Evolutionary conservation across 2,329 filamentous ascomycete genomes (phyloP).

Genomic region (Ophiocordyceps sinensis): DNA sequence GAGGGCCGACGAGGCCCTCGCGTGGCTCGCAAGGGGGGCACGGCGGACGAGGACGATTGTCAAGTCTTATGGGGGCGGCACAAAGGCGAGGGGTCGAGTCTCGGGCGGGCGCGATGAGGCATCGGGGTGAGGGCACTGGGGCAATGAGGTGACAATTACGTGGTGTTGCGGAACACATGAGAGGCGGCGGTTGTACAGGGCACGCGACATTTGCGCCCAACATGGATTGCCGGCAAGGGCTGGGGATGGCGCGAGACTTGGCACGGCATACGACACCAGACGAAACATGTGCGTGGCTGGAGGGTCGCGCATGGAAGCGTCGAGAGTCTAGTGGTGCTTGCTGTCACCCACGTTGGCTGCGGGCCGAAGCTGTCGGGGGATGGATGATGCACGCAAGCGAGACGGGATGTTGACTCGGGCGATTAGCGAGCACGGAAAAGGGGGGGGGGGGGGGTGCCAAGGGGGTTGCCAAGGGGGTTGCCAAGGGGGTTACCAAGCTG

Average conservation of each 20-base stretch:
- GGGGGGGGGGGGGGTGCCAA: not conserved
- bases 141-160: not conserved
- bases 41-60: not conserved
- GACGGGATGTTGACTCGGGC: slow-evolving; percentile 2
- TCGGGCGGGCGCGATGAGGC: not conserved
- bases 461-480: not conserved
- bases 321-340: not conserved
- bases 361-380: not conserved
- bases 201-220: not conserved
- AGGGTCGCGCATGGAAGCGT: not conserved
- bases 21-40: not conserved
- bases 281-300: slow-evolving; percentile 1
- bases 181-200: not conserved
- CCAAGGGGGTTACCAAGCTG: not conserved
- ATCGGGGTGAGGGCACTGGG: not conserved
- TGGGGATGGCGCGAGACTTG: not conserved
- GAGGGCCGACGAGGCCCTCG: not conserved
- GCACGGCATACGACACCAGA: slow-evolving; percentile 1
- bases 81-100: not conserved
- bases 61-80: not conserved
- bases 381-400: slow-evolving; percentile 2
- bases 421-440: slow-evolving; percentile 4
- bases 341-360: too few species aligned
- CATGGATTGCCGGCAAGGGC: not conserved
- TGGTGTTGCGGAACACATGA: not conserved